phyloP scores from a whole-genome alignment of 2,329 filamentous ascomycete species.

The Arthrobotrys entomopaga region DNA sequence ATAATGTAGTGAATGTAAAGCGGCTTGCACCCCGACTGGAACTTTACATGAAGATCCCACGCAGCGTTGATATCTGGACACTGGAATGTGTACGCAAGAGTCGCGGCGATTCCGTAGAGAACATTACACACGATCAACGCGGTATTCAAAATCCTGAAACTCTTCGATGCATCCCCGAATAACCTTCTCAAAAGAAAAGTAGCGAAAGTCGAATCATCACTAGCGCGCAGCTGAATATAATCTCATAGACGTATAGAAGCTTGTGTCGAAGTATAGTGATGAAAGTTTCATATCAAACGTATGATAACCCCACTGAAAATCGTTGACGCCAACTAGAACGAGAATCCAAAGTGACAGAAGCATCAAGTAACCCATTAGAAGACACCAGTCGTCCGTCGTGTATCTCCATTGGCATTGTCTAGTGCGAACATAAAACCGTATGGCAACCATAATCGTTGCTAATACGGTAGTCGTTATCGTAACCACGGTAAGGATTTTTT shows the following conservation, averaged over 20 bases:
- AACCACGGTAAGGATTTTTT: slow-evolving; percentile 36
- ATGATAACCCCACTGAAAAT: slow-evolving; percentile 43
- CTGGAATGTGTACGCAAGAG: slow-evolving; percentile 42
- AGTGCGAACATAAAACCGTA: slow-evolving; percentile 36
- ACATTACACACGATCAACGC: slow-evolving; percentile 42
- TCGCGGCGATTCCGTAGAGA: slow-evolving; percentile 21
- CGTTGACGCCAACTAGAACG: slow-evolving; percentile 42
- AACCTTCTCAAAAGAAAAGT: slow-evolving; percentile 36
- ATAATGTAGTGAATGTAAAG: slow-evolving; percentile 44
- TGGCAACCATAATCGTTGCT: slow-evolving; percentile 28
- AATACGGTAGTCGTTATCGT: slow-evolving; percentile 22
- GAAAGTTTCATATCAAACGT: slow-evolving; percentile 45
- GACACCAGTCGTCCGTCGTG: slow-evolving; percentile 39
- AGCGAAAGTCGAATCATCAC: slow-evolving; percentile 37
- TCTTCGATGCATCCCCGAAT: slow-evolving; percentile 31
- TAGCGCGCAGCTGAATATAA: slow-evolving; percentile 28
- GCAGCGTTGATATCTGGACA: slow-evolving; percentile 23
- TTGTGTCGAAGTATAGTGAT: slow-evolving; percentile 37
- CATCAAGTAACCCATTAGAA: slow-evolving; percentile 29
- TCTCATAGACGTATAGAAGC: slow-evolving; percentile 37
- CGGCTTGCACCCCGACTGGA: slow-evolving; percentile 38
- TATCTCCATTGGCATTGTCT: slow-evolving; percentile 25
- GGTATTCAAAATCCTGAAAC: slow-evolving; percentile 24
- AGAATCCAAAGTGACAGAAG: slow-evolving; percentile 25
- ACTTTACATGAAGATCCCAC: slow-evolving; percentile 44